Evolutionary conservation across 306 rosid genomes (phyloP).

Genomic region (Castanopsis chinensis): DNA sequence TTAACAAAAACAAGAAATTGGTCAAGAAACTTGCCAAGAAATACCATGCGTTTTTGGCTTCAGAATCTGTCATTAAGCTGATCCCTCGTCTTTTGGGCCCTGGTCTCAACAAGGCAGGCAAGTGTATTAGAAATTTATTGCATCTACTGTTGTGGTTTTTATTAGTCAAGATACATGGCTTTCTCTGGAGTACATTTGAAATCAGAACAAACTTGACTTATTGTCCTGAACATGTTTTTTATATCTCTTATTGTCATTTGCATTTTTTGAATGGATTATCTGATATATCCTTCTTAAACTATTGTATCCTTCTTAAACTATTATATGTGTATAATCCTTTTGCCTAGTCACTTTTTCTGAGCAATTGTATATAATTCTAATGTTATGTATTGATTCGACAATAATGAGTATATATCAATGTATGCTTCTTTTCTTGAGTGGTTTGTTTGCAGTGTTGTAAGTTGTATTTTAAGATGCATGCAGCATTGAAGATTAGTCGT

Average conservation of each 20-base stretch:
- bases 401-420: background rate
- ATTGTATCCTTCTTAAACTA: background rate
- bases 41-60: conserved; percentile 83
- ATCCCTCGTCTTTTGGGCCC: conserved; percentile 91
- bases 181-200: background rate
- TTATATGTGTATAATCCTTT: background rate
- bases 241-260: background rate
- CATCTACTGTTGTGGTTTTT: background rate
- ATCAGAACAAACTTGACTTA: background rate
- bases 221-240: background rate
- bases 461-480: background rate
- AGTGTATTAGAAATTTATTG: conserved; percentile 9
- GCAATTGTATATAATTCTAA: background rate
- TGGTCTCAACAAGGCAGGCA: conserved; percentile 94
- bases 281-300: background rate
- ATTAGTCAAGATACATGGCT: background rate
- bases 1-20: conserved; percentile 74
- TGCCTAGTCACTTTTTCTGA: background rate
- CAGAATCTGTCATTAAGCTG: conserved; percentile 87
- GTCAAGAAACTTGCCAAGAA: conserved; percentile 84
- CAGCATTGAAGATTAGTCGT: background rate
- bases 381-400: background rate
- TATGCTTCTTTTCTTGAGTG: background rate
- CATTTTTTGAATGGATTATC: background rate
- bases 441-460: background rate